Conservation (phyloP, 257 asterid genomes). For the Gynochthodes officinalis region DNA sequence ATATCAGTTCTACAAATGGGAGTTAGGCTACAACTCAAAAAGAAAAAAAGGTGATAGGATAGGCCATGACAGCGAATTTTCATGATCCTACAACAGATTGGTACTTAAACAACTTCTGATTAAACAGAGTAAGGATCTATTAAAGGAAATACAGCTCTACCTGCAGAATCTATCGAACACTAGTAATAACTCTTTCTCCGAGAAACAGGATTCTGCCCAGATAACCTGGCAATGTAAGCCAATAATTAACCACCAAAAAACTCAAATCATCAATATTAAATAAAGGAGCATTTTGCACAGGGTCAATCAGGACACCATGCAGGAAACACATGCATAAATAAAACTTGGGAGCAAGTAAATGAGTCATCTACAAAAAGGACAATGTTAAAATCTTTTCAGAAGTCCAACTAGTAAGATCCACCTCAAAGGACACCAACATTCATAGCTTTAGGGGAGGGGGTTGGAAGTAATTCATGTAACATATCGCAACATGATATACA, state of each 20-base stretch:
- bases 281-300: neutral
- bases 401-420: neutral
- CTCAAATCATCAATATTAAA: neutral
- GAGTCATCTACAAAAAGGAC: neutral
- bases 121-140: conserved; percentile 7
- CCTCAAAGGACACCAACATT: neutral
- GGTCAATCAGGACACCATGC: conserved; percentile 2
- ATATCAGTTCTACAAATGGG: conserved; percentile 61
- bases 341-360: conserved; percentile 8
- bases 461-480: neutral
- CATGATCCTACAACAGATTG: conserved; percentile 11
- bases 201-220: conserved; percentile 83
- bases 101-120: neutral
- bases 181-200: conserved; percentile 94
- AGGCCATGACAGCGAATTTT: conserved; percentile 30
- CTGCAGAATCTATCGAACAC: conserved; percentile 50
- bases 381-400: neutral
- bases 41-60: conserved; percentile 11
- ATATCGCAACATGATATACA: neutral
- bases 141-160: conserved; percentile 53
- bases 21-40: conserved; percentile 15
- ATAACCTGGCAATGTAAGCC: conserved; percentile 60
- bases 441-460: neutral
- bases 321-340: neutral
- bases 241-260: conserved; percentile 21